Percentiles rank a stretch among this genome's conserved stretches.
Conservation (phyloP, 768 basidiomycete genomes). For the Tricholoma flavovirens region DNA sequence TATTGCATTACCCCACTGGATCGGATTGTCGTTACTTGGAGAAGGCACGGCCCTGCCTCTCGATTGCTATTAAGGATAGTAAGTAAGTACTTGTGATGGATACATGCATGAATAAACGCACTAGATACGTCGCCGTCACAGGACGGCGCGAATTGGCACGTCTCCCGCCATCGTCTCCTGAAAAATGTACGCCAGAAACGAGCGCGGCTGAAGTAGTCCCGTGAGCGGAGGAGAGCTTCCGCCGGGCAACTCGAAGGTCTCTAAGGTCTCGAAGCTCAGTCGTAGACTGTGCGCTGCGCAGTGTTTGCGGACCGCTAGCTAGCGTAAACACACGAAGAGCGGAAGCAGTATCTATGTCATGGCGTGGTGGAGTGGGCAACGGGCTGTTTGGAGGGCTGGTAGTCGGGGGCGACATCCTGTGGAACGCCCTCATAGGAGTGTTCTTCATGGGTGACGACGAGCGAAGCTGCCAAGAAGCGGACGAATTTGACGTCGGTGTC, state of each 20-base stretch:
- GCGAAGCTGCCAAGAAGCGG: constrained; percentile 8
- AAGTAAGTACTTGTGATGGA: not conserved
- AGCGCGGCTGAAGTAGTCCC: constrained; percentile 20
- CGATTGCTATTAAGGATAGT: not conserved
- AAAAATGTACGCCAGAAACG: constrained; percentile 2
- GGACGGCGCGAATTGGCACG: not conserved
- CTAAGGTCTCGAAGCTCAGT: constrained; percentile 16
- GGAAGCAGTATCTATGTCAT: constrained; percentile 8
- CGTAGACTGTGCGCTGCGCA: constrained; percentile 20
- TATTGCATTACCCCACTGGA: constrained; percentile 43
- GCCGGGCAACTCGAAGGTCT: not conserved
- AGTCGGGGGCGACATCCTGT: constrained; percentile 24
- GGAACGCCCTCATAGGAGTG: constrained; percentile 5
- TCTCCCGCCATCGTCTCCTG: not conserved
- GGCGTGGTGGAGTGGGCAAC: constrained; percentile 26
- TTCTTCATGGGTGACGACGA: constrained; percentile 11
- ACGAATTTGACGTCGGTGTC: constrained; percentile 33
- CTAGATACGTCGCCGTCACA: not conserved
- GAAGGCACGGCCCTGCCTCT: not conserved
- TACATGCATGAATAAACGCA: not conserved
- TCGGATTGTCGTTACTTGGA: constrained; percentile 14
- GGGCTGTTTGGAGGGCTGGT: constrained; percentile 33
- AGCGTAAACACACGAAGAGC: not conserved
- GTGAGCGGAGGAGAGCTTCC: constrained; percentile 11
- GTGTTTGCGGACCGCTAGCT: constrained; percentile 2